These are phyloP conservation scores for Herpetospermum pedunculosum DNA, from an alignment of 306 rosid species.

Conservation along the genomic window DNA sequence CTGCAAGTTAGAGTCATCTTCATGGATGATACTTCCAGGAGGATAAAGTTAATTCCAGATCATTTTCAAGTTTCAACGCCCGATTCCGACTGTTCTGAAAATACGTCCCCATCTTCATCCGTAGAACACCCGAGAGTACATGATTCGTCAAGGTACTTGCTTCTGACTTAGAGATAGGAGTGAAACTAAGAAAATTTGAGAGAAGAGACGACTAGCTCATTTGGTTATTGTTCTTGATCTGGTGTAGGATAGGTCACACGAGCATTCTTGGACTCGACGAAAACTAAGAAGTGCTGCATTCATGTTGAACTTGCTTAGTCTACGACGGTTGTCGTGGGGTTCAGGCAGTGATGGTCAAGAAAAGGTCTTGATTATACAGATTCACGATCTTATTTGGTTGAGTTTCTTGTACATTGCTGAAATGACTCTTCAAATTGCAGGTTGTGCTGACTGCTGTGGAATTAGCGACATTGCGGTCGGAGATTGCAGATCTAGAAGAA, in stretches of 20 bases:
- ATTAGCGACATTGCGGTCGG: slow-evolving; percentile 70
- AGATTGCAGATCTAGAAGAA: slow-evolving; percentile 70
- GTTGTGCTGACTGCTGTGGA: slow-evolving; percentile 54
- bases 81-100: slow-evolving; percentile 30
- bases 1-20: slow-evolving; percentile 19
- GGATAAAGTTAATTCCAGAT: slow-evolving; percentile 52
- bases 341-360: slow-evolving; percentile 33
- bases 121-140: slow-evolving; percentile 25
- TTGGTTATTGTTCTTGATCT: slow-evolving; percentile 19
- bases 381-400: not conserved
- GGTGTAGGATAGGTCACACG: slow-evolving; percentile 34
- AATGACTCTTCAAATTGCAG: slow-evolving; percentile 28
- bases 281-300: slow-evolving; percentile 34
- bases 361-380: slow-evolving; percentile 34
- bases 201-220: slow-evolving; percentile 8
- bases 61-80: slow-evolving; percentile 56
- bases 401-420: not conserved
- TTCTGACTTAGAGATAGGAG: slow-evolving; percentile 8
- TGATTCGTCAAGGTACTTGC: slow-evolving; percentile 28
- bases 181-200: not conserved
- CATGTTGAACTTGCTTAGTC: slow-evolving; percentile 56
- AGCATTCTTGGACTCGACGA: slow-evolving; percentile 27
- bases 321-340: slow-evolving; percentile 51
- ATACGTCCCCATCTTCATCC: slow-evolving; percentile 27
- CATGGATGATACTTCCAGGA: slow-evolving; percentile 70